Evolutionary conservation across 441 rosid species (phyloP), one percentile per base, ranked within the genome.

Genomic region (Kokia cookei): DNA sequence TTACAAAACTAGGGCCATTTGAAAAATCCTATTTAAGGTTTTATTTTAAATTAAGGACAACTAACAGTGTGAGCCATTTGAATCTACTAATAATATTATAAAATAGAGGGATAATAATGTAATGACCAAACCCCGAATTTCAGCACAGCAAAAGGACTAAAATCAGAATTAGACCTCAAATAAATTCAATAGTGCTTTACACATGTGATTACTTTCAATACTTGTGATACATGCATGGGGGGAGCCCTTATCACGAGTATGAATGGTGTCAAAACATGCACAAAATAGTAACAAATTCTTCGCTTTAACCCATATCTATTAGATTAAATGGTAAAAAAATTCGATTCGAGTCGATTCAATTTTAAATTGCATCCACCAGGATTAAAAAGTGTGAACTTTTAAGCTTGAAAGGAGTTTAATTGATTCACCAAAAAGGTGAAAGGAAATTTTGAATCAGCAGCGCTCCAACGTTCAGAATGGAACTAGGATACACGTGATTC

Each of bases 401-500:
- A 13, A 73, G 12, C 53, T 26, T 35, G 29, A 70, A 19, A 14
- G n/a, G 27, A 55, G 19, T 45, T 1, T 4, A 47, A 8, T 10
- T 45, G 29, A 14, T 37, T 12, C 7, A 42, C 43, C 19, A 15
- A 26, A 65, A 42, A 66, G 43, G 65, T 2, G 3, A 71, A 71
- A 5, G 42, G 81, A 67, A 54, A 55, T 55, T 84, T 89, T 90
- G 85, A 92, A 93, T 74, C 78, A 32, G 62, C 77, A 83, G 92
- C 96, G 96, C 98, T 92, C 98, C 98, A 91, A 89, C 90, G 87
- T 87, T 90, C 89, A 77, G 77, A 50, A 75, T 72, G 48, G 40
- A 74, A 72, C 63, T 73, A 79, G 88, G 82, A 84, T 73, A 75
- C 96, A 67, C 95, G 97, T 92, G 96, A 94, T 77, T 22, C 77